These are phyloP conservation scores for Cryphonectria carpinicola DNA, from an alignment of 2,329 filamentous ascomycete genomes.

Conservation along the genomic window DNA sequence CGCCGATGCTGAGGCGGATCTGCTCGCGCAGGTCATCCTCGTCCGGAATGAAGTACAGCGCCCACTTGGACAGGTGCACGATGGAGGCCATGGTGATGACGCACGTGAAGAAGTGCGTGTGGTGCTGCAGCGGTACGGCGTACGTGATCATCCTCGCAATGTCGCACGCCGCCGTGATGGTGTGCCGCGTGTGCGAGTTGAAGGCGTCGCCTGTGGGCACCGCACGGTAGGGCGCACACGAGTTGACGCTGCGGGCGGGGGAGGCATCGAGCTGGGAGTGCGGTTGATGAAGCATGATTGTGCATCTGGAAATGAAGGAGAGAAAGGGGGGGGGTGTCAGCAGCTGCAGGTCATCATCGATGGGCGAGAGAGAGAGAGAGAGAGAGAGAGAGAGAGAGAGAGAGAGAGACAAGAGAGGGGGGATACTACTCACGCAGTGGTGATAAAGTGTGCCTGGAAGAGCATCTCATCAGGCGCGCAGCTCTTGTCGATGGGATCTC, in stretches of 20 bases:
- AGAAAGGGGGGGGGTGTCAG: slow-evolving; percentile 26
- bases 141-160: slow-evolving; percentile 77
- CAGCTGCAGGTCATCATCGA: slow-evolving; percentile 30
- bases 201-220: slow-evolving; percentile 55
- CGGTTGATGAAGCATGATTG: slow-evolving; percentile 79
- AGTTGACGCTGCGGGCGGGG: slow-evolving; percentile 61
- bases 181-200: slow-evolving; percentile 77
- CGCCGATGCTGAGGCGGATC: slow-evolving; percentile 78
- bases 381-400: too few relatives aligned
- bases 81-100: slow-evolving; percentile 78
- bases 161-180: slow-evolving; percentile 76
- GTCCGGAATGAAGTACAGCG: slow-evolving; percentile 62
- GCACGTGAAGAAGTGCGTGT: slow-evolving; percentile 85
- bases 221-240: slow-evolving; percentile 65
- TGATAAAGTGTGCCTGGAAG: slow-evolving; percentile 88
- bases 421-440: slow-evolving; percentile 50
- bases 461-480: slow-evolving; percentile 85
- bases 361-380: too few relatives aligned
- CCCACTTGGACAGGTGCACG: slow-evolving; percentile 82
- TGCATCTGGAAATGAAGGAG: slow-evolving; percentile 45
- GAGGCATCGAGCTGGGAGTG: slow-evolving; percentile 74
- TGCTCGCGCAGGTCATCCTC: slow-evolving; percentile 73
- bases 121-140: slow-evolving; percentile 70
- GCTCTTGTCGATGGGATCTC: slow-evolving; percentile 68
- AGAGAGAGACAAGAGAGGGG: too few relatives aligned